These are phyloP conservation scores for Dryadomyces quercivorus DNA, from an alignment of 2,329 filamentous ascomycete species.

Conservation along the genomic window DNA sequence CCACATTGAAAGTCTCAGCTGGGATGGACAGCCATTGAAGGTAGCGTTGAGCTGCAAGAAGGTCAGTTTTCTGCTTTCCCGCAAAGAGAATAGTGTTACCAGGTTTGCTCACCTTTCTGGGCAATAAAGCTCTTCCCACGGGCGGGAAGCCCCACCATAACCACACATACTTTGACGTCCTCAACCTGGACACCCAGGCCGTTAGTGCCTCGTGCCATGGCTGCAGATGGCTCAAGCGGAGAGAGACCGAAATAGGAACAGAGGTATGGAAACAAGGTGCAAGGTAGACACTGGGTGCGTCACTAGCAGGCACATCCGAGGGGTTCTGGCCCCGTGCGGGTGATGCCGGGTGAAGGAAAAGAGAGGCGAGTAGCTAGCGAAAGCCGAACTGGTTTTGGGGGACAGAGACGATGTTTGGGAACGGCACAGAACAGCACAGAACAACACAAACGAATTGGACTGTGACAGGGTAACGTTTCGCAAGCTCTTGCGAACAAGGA, in stretches of 20 bases:
- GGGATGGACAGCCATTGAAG: slow-evolving; percentile 93
- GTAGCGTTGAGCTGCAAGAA: slow-evolving; percentile 68
- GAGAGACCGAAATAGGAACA: neutral
- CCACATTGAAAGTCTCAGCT: slow-evolving; percentile 93
- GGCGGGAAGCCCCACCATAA: slow-evolving; percentile 95
- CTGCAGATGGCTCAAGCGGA: slow-evolving; percentile 5
- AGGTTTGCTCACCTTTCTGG: slow-evolving; percentile 62
- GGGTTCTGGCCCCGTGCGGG: slow-evolving; percentile 6
- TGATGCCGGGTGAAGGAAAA: slow-evolving; percentile 8
- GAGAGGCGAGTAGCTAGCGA: neutral
- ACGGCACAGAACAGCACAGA: too few species aligned
- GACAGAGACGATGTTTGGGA: too few species aligned
- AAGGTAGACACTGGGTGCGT: neutral
- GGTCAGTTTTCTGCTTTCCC: neutral
- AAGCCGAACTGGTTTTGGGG: neutral
- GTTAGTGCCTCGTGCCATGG: slow-evolving; percentile 41
- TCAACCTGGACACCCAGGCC: slow-evolving; percentile 75
- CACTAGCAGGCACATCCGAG: slow-evolving; percentile 1
- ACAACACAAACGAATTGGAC: too few species aligned
- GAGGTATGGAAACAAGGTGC: neutral
- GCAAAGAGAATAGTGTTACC: neutral
- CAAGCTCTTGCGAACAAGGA: too few species aligned
- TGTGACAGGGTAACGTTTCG: too few species aligned
- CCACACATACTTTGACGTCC: slow-evolving; percentile 92
- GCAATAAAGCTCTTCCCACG: slow-evolving; percentile 96